phyloP scores from a whole-genome alignment of 176 grass and related monocot genomes.

The Urochloa ruziziensis region DNA sequence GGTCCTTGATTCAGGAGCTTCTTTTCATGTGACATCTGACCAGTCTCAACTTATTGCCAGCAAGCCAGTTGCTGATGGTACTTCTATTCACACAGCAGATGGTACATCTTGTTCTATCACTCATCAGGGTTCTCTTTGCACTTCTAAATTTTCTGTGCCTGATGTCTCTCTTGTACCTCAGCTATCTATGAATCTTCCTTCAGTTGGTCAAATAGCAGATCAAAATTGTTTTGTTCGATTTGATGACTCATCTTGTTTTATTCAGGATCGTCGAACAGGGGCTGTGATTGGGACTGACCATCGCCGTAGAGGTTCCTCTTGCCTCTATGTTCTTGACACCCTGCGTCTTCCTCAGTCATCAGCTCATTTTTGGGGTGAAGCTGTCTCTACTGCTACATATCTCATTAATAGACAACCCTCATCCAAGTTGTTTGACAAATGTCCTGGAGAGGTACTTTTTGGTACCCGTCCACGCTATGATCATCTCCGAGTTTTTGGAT shows the following conservation, averaged over 20 bases:
- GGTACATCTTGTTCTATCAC: background rate
- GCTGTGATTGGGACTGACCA: background rate
- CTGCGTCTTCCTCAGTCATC: background rate
- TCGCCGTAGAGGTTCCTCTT: background rate
- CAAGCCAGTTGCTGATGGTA: background rate
- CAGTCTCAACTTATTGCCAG: background rate
- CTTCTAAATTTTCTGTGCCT: background rate
- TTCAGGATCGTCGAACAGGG: background rate
- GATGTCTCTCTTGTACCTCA: background rate
- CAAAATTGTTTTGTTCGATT: background rate
- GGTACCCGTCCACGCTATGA: background rate
- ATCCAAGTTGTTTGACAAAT: background rate
- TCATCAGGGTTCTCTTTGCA: background rate
- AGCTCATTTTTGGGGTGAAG: background rate
- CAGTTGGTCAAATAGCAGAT: background rate
- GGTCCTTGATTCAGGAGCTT: background rate
- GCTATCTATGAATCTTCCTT: background rate
- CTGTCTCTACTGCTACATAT: background rate
- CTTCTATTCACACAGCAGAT: background rate
- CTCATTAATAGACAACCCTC: background rate
- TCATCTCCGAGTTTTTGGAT: background rate
- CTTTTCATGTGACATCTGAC: background rate
- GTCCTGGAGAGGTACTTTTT: background rate
- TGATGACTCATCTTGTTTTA: background rate
- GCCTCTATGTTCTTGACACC: background rate